Evolutionary conservation across 2,329 filamentous ascomycete species (phyloP).

Genomic region (Aspergillus oerlinghausenensis): DNA sequence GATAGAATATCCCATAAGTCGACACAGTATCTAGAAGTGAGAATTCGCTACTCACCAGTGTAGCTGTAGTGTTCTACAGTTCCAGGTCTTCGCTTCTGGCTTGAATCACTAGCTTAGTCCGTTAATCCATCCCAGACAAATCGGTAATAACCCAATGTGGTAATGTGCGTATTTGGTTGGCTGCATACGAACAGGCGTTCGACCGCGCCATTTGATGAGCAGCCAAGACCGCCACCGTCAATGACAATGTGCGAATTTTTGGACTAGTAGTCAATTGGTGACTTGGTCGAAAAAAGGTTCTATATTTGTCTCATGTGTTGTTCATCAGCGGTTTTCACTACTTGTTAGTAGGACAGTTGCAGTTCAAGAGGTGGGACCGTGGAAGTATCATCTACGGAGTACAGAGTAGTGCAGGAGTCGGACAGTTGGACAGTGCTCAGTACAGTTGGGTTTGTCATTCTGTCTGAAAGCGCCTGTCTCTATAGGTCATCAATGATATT

Average conservation of each 20-base stretch:
- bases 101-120: not conserved
- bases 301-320: not conserved
- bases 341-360: not conserved
- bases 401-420: too few species aligned
- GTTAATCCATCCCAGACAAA: not conserved
- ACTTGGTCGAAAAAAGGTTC: not conserved
- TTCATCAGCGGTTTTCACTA: not conserved
- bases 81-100: not conserved
- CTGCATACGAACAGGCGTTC: slow-evolving; percentile 11
- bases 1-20: not conserved
- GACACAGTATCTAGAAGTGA: not conserved
- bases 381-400: too few species aligned
- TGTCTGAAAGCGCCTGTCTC: not conserved
- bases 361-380: too few species aligned
- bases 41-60: not conserved
- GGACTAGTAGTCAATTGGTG: not conserved
- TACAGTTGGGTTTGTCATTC: not conserved
- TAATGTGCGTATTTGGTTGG: not conserved
- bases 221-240: not conserved
- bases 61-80: not conserved
- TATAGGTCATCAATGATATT: not conserved
- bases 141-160: not conserved
- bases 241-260: not conserved
- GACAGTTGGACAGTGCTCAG: not conserved
- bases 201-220: slow-evolving; percentile 5